Conservation (phyloP, 345 rosid genomes). For the Eucalyptus curtisii region DNA sequence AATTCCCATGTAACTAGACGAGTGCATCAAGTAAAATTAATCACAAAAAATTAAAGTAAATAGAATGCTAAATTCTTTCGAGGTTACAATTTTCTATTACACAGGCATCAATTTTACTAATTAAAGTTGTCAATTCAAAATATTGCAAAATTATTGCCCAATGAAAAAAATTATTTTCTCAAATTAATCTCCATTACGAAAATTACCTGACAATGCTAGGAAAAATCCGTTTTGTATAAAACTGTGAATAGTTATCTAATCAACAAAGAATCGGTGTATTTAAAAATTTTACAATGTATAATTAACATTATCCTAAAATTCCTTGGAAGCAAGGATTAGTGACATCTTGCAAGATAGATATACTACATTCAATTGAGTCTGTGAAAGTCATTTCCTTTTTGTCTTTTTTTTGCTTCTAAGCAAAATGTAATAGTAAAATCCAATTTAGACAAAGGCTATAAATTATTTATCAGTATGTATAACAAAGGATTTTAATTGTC, state of each 20-base stretch:
- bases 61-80: not conserved
- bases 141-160: not conserved
- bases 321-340: accelerated
- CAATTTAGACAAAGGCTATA: too few relatives aligned
- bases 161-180: not conserved
- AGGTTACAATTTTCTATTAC: not conserved
- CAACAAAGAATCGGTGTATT: not conserved
- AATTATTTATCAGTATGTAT: too few relatives aligned
- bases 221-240: not conserved
- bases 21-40: not conserved
- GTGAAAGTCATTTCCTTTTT: too few relatives aligned
- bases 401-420: accelerated
- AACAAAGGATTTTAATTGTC: too few relatives aligned
- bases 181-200: not conserved
- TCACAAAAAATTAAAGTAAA: accelerated
- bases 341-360: accelerated
- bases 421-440: too few relatives aligned
- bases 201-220: too few relatives aligned
- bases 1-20: accelerated
- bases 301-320: not conserved
- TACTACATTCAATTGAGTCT: accelerated
- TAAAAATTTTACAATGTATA: too few relatives aligned
- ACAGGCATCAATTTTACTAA: accelerated
- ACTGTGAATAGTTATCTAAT: not conserved
- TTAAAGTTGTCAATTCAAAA: not conserved